Evolutionary conservation across 805 yeast genomes (phyloP), one percentile per base, ranked within the genome.

Genomic region (Lipomyces yamanashiensis): DNA sequence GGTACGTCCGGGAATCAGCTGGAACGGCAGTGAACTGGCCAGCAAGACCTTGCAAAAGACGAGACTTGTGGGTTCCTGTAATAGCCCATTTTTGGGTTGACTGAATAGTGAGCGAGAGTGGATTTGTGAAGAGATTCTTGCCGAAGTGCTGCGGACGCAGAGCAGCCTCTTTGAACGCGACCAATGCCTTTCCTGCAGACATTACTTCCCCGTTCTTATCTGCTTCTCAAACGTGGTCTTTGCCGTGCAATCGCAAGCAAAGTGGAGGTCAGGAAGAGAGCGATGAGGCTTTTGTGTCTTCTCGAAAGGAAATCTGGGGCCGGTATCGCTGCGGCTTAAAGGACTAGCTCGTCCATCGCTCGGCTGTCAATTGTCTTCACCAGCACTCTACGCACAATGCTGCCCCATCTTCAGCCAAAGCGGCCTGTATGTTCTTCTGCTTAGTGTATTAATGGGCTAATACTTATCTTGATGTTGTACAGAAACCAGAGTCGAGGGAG

Each of bases 11-110:
- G 0, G 86, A 75, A 1, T 77, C 69, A 0, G 85, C 78, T 0
- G 92, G 91, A 1, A 76, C 79, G 0, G 85, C 75, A 7, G 83
- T 67, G 68, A 78, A 82, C 51, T 82, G 80, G 2, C 87, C 86
- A 0, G 90, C 82, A n/a, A 89, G 64, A 0, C 82, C 77, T 54
- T 80, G 79, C 34, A 90, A 75, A 28, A 90, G 78, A 19, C 79
- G 80, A 0, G 86, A 75, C 74, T 87, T 89, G 34, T 74, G 69
- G 0, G 87, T 76, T 0, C 89, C 89, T 19, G 83, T 74, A 13
- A 86, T 71, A 1, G 87, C 89, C 84, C 87, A 82, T 59, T 76
- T 76, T 66, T 84, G 81, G 10, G 73, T 67, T 3, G 74, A 62
- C 0, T 70, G 59, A 33, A 86, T 75, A 0, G 75, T 69, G 48